Conservation (phyloP, 192 early-diverging fungal species). For the Paraglomus brasilianum region DNA sequence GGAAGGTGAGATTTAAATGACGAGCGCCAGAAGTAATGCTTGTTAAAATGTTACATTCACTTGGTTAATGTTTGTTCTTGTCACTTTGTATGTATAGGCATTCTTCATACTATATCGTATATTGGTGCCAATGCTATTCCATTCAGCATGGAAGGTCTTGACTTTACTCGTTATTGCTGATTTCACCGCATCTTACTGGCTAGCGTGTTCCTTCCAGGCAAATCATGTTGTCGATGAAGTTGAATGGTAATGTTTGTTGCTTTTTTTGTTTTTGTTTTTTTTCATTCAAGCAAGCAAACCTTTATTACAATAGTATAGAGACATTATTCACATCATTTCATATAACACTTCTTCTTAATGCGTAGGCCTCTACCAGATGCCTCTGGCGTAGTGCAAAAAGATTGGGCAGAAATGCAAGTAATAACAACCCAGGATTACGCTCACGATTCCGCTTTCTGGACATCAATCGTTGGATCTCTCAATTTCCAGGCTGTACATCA, state of each 20-base stretch:
- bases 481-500: conserved; percentile 56
- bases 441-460: conserved; percentile 51
- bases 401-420: conserved; percentile 57
- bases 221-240: conserved; percentile 61
- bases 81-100: not conserved
- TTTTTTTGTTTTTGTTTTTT: too few relatives aligned
- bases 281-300: too few relatives aligned
- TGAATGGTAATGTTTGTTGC: conserved; percentile 45
- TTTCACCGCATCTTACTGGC: conserved; percentile 49
- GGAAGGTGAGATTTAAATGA: conserved; percentile 38
- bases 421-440: conserved; percentile 54
- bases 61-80: not conserved
- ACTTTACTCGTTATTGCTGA: conserved; percentile 48
- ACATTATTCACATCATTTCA: too few relatives aligned
- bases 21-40: not conserved
- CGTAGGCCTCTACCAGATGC: conserved; percentile 47
- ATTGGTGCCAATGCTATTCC: conserved; percentile 41
- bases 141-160: conserved; percentile 39
- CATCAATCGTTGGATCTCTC: conserved; percentile 47
- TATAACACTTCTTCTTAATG: not conserved
- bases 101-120: conserved; percentile 55
- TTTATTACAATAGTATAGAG: too few relatives aligned
- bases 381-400: conserved; percentile 43
- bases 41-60: not conserved
- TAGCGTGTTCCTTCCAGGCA: conserved; percentile 58